These are phyloP conservation scores for Fagopyrum tataricum DNA, from an alignment of 148 eudicot species.

Conservation along the genomic window DNA sequence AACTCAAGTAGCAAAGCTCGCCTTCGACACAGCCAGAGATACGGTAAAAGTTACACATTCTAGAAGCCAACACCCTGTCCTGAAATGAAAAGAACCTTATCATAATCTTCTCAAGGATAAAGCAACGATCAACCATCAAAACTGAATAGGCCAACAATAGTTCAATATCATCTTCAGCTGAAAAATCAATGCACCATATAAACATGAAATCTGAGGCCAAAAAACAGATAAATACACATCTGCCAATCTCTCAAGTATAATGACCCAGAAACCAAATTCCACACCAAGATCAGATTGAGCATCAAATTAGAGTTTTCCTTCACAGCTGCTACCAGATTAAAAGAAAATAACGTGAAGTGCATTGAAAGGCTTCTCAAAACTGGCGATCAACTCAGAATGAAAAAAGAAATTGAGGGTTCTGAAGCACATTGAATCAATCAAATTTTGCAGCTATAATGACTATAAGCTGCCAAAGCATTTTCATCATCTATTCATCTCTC, in stretches of 20 bases:
- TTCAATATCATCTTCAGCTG: not conserved
- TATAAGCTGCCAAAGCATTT: not conserved
- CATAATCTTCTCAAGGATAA: not conserved
- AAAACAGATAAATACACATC: not conserved
- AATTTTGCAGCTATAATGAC: not conserved
- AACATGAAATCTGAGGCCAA: not conserved
- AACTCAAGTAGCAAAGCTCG: constrained; percentile 7
- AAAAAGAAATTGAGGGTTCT: not conserved
- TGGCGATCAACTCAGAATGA: constrained; percentile 8
- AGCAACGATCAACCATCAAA: not conserved
- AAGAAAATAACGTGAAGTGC: not conserved
- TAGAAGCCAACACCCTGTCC: constrained; percentile 12
- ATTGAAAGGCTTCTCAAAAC: not conserved
- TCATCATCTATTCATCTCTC: not conserved
- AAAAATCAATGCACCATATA: not conserved
- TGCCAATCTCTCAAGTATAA: not conserved
- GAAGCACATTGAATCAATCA: constrained; percentile 6
- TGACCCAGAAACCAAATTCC: not conserved
- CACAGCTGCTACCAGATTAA: constrained; percentile 7
- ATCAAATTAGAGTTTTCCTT: not conserved
- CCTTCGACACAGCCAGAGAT: constrained; percentile 10
- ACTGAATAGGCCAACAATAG: not conserved
- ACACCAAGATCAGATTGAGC: not conserved
- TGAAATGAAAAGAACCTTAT: constrained; percentile 8
- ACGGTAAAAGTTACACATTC: constrained; percentile 14